A percentile compares a stretch with the other conserved stretches of the same genome.
Evolutionary conservation across 2,329 filamentous ascomycete genomes (phyloP).

Genomic region (Neoscytalidium dimidiatum): DNA sequence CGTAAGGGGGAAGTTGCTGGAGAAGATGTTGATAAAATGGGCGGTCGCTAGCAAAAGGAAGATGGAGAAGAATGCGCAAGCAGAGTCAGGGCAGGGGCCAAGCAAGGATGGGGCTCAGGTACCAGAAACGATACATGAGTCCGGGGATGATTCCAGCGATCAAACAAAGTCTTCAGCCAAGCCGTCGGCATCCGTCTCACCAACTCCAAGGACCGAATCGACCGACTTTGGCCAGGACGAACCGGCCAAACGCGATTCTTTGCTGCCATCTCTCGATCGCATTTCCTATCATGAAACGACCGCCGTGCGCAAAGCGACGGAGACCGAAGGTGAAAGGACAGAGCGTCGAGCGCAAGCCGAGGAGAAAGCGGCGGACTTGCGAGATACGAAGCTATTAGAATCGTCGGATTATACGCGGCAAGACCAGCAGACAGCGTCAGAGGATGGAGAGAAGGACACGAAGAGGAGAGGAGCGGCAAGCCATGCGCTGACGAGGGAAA

Average conservation of each 20-base stretch:
- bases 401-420: conserved; percentile 43
- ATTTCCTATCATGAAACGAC: conserved; percentile 38
- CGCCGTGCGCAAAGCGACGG: conserved; percentile 42
- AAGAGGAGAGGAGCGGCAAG: conserved; percentile 27
- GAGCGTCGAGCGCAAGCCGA: conserved; percentile 53
- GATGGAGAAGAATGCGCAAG: background rate
- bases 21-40: conserved; percentile 74
- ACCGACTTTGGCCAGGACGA: conserved; percentile 32
- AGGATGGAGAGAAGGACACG: conserved; percentile 23
- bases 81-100: background rate
- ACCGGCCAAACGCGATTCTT: background rate
- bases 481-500: conserved; percentile 37
- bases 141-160: background rate
- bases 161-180: background rate
- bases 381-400: conserved; percentile 58
- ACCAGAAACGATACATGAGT: conserved; percentile 1
- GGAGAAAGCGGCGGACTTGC: conserved; percentile 55
- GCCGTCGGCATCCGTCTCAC: conserved; percentile 7
- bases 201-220: conserved; percentile 28
- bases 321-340: conserved; percentile 49
- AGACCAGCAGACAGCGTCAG: conserved; percentile 23
- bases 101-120: background rate
- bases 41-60: conserved; percentile 49
- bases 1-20: conserved; percentile 67
- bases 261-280: conserved; percentile 30